Evolutionary conservation across 176 grass and related monocot species (phyloP).

Genomic region (Saccharum spontaneum): DNA sequence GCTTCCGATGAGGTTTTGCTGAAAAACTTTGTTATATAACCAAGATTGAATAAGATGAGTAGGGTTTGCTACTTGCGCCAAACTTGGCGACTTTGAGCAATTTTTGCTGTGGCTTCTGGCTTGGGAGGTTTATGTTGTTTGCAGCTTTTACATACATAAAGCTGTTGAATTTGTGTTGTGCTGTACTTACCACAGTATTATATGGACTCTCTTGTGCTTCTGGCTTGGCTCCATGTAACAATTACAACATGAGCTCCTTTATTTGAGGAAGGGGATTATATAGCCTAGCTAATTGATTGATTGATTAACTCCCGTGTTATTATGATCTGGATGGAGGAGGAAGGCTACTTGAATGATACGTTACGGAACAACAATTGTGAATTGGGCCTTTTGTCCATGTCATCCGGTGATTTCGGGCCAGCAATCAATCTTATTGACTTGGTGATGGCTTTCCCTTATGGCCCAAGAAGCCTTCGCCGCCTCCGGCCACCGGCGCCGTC

Average conservation of each 20-base stretch:
- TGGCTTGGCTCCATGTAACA: background rate
- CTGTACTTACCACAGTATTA: background rate
- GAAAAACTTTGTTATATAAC: background rate
- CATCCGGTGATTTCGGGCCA: background rate
- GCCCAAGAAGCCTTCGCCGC: background rate
- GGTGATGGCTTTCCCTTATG: background rate
- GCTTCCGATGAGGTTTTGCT: conserved; percentile 4
- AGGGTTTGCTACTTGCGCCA: conserved; percentile 5
- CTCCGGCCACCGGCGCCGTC: background rate
- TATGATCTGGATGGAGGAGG: background rate
- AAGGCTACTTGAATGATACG: background rate
- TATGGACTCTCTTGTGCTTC: background rate
- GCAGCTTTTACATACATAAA: conserved; percentile 3
- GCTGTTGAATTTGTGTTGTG: background rate
- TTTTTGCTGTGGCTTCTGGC: background rate
- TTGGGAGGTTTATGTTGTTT: conserved; percentile 13
- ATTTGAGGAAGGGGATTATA: background rate
- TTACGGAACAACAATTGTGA: background rate
- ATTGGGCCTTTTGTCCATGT: background rate
- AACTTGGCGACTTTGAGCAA: background rate
- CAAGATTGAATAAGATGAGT: conserved; percentile 25
- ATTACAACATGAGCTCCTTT: background rate
- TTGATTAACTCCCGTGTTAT: background rate
- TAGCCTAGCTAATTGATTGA: background rate
- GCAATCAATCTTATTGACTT: background rate